Conservation (phyloP, 192 early-diverging fungal species). For the Funneliformis geosporum region DNA sequence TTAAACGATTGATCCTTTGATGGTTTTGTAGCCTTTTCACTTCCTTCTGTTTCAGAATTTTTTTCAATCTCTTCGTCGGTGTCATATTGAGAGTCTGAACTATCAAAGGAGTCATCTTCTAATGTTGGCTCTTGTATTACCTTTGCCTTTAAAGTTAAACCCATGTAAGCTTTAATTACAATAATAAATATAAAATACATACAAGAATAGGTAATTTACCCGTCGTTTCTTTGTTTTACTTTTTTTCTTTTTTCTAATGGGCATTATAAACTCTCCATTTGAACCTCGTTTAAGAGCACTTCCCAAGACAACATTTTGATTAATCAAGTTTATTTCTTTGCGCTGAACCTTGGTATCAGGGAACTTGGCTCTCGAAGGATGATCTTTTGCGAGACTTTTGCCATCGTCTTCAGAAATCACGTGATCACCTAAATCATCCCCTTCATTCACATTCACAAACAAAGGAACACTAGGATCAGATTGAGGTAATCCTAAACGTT, state of each 20-base stretch:
- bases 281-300: conserved; percentile 47
- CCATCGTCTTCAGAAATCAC: background rate
- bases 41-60: conserved; percentile 36
- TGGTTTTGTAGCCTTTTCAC: conserved; percentile 36
- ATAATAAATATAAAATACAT: background rate
- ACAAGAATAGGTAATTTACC: background rate
- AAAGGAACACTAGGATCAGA: conserved; percentile 62
- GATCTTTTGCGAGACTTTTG: background rate
- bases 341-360: background rate
- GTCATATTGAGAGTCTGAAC: conserved; percentile 68
- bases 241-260: conserved; percentile 49
- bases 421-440: background rate
- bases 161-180: background rate
- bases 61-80: conserved; percentile 38
- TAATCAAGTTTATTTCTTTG: background rate
- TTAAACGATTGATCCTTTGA: conserved; percentile 44
- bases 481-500: conserved; percentile 61
- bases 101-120: conserved; percentile 69
- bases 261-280: conserved; percentile 44
- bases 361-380: background rate
- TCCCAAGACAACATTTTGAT: conserved; percentile 38
- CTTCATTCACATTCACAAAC: conserved; percentile 50
- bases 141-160: conserved; percentile 34
- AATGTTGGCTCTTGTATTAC: conserved; percentile 51
- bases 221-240: conserved; percentile 50